Percentiles rank a stretch among this genome's conserved stretches.
phyloP scores from a whole-genome alignment of 495 filamentous ascomycete genomes.

The Talaromyces wortmannii region DNA sequence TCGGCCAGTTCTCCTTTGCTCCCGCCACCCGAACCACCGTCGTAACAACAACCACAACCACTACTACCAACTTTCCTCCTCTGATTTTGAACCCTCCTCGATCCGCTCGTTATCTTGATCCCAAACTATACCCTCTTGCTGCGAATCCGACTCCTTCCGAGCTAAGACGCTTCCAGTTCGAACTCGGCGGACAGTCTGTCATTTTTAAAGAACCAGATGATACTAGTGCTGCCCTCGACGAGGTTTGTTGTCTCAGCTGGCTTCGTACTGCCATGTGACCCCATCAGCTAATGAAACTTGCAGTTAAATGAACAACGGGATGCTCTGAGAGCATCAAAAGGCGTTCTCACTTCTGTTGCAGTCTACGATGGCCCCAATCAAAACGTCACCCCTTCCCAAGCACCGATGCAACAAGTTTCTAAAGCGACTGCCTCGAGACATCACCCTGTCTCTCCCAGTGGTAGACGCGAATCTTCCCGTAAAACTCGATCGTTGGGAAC shows the following conservation, averaged over 20 bases:
- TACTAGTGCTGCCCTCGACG: constrained; percentile 39
- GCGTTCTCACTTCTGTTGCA: constrained; percentile 44
- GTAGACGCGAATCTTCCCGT: constrained; percentile 46
- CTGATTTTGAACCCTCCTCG: constrained; percentile 70
- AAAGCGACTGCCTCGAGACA: constrained; percentile 26
- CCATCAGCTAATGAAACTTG: background rate
- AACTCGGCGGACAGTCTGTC: constrained; percentile 57
- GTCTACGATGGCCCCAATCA: constrained; percentile 26
- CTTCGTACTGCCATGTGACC: background rate
- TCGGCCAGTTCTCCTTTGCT: constrained; percentile 64
- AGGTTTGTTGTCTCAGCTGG: constrained; percentile 38
- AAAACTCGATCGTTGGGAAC: constrained; percentile 22
- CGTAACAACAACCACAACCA: constrained; percentile 92
- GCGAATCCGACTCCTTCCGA: constrained; percentile 69
- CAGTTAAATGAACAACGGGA: constrained; percentile 45
- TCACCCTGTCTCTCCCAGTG: constrained; percentile 51
- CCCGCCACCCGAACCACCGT: constrained; percentile 69
- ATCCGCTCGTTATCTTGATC: constrained; percentile 67
- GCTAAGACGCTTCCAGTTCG: constrained; percentile 66
- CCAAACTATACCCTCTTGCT: constrained; percentile 86
- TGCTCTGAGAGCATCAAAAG: constrained; percentile 46
- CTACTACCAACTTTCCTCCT: constrained; percentile 82
- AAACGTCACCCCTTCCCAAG: constrained; percentile 6
- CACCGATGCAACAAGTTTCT: constrained; percentile 19
- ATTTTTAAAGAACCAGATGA: constrained; percentile 63